Evolutionary conservation across 805 yeast genomes (phyloP), one percentile per base, ranked within the genome.

Genomic region (Vanderwaltozyma verrucispora): DNA sequence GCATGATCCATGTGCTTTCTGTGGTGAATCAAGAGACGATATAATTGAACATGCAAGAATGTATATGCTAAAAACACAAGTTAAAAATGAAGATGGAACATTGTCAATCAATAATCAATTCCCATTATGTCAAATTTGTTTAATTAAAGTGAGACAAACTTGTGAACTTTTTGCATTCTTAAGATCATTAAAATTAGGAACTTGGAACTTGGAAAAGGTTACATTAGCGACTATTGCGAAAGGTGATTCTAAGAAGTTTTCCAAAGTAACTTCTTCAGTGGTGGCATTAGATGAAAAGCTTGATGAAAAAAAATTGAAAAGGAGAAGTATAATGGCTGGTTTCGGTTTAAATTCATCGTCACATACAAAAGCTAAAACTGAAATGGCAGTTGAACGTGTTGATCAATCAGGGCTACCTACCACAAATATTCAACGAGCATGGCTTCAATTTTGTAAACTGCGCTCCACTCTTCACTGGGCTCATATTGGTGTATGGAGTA

Each of bases 81-180:
- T 52, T 10, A 54, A 50, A 18, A 53, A 50, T 7, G 61, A 57
- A 14, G 60, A 59, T 37, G 57, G 60, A 5, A 44, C 49, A 6
- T 37, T 50, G 3, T 30, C 51, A 2, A 46, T 59, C 8, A 43
- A 54, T 2, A 53, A 59, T 42, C 65, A 62, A 33, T 80, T 80
- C 51, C 82, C 94, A 13, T 65, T 88, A 25, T 89, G 96, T 55
- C 78, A 80, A 42, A 78, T 76, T 49, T 89, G 97, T 60, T 68
- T 92, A 32, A 67, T 77, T 37, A 78, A 85, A 51, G 68, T 87
- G 35, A 73, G 97, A 50, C 76, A 83, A 40, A 73, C 81, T 2
- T 85, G 96, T 58, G 95, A 88, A 41, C 71, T 85, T 42, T 75
- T 85, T 52, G 82, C 87, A 29, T 80, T 80, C 48, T 58, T 89